Evolutionary conservation across 805 yeast species (phyloP).

Genomic region (Nakazawaea populi): DNA sequence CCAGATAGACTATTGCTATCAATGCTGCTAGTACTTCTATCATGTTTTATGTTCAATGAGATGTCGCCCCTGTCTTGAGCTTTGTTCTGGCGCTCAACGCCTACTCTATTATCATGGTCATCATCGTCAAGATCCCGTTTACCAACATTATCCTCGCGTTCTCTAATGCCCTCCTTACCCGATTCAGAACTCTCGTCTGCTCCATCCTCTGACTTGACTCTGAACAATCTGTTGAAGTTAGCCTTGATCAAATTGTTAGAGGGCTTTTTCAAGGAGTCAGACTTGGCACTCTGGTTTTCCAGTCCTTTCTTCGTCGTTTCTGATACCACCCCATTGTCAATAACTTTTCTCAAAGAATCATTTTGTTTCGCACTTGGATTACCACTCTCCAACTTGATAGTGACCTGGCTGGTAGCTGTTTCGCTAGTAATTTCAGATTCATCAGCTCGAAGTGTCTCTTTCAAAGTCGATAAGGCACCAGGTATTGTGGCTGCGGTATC

Average conservation of each 20-base stretch:
- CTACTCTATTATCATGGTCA: slow-evolving; percentile 11
- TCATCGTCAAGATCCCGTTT: slow-evolving; percentile 13
- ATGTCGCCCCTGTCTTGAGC: neutral
- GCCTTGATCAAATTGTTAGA: slow-evolving; percentile 6
- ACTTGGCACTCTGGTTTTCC: neutral
- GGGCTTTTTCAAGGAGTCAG: neutral
- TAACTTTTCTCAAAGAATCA: neutral
- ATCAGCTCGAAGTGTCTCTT: slow-evolving; percentile 1
- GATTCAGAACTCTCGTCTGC: neutral
- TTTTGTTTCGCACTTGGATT: neutral
- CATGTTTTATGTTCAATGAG: slow-evolving; percentile 10
- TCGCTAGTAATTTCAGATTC: neutral
- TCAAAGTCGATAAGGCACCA: neutral
- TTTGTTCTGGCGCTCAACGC: neutral
- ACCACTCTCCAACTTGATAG: neutral
- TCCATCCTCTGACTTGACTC: slow-evolving; percentile 3
- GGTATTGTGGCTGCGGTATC: slow-evolving; percentile 3
- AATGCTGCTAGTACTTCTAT: neutral
- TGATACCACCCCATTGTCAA: neutral
- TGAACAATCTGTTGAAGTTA: slow-evolving; percentile 6
- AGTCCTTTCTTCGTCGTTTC: neutral
- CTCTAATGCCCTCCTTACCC: too few species aligned
- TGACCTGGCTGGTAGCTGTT: neutral
- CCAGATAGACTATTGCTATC: neutral
- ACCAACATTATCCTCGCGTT: slow-evolving; percentile 6